Percentiles rank a stretch among this genome's conserved stretches.
Evolutionary conservation across 2,329 filamentous ascomycete species (phyloP).

Genomic region (Colletotrichum sp.): DNA sequence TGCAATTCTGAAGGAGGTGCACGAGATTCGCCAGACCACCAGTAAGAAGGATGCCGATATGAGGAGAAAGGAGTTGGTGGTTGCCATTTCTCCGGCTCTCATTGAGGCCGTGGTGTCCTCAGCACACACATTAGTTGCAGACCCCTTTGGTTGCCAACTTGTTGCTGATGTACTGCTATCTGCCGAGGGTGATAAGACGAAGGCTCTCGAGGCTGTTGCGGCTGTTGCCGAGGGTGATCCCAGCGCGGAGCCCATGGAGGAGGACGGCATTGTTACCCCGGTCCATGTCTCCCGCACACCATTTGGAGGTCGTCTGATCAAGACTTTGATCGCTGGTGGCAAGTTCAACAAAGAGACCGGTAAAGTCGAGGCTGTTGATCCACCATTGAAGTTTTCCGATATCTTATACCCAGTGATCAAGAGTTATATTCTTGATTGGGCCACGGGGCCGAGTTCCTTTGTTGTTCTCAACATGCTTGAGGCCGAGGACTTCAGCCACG

Average conservation of each 20-base stretch:
- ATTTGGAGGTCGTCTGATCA: slow-evolving; percentile 82
- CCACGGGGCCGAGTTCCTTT: slow-evolving; percentile 84
- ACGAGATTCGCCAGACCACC: slow-evolving; percentile 79
- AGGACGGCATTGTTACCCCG: slow-evolving; percentile 30
- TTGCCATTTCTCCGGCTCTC: slow-evolving; percentile 75
- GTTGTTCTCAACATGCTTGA: slow-evolving; percentile 85
- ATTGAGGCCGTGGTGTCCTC: slow-evolving; percentile 75
- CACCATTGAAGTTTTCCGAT: slow-evolving; percentile 80
- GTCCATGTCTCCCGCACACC: slow-evolving; percentile 65
- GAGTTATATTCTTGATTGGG: slow-evolving; percentile 79
- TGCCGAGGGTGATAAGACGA: slow-evolving; percentile 76
- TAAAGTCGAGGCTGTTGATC: slow-evolving; percentile 73
- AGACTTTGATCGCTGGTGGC: slow-evolving; percentile 88
- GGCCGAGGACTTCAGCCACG: slow-evolving; percentile 71
- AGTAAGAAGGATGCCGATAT: slow-evolving; percentile 89
- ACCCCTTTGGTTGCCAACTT: slow-evolving; percentile 86
- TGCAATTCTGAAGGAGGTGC: slow-evolving; percentile 77
- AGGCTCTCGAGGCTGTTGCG: slow-evolving; percentile 75
- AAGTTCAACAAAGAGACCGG: slow-evolving; percentile 80
- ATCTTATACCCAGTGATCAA: slow-evolving; percentile 84
- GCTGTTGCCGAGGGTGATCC: slow-evolving; percentile 65
- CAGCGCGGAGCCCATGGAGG: slow-evolving; percentile 42
- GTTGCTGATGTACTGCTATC: slow-evolving; percentile 82
- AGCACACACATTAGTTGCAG: slow-evolving; percentile 71
- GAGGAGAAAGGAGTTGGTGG: slow-evolving; percentile 78